These are phyloP conservation scores for Crataegus laevigata DNA, from an alignment of 306 rosid genomes.

Conservation along the genomic window DNA sequence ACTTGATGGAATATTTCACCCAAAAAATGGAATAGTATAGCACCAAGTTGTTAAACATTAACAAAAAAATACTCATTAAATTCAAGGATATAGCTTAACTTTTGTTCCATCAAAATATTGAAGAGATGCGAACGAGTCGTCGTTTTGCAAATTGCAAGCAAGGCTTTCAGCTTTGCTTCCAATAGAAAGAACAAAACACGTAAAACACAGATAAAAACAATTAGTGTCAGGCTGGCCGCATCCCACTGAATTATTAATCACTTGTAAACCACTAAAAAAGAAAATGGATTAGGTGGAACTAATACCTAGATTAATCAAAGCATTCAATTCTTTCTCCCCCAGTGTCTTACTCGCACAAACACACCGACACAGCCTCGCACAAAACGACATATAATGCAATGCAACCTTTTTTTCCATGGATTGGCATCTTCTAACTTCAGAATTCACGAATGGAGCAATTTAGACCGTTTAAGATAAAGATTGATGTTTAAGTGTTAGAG, in stretches of 20 bases:
- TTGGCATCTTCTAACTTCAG: too few relatives aligned
- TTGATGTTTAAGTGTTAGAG: fast-evolving
- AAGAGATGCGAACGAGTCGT: neutral
- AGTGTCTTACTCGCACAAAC: neutral
- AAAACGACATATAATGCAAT: slow-evolving; percentile 1
- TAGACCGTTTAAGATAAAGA: too few relatives aligned
- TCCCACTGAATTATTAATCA: neutral
- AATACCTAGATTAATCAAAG: neutral
- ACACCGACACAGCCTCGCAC: slow-evolving; percentile 21
- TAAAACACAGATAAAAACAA: slow-evolving; percentile 7
- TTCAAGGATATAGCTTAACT: neutral
- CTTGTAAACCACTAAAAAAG: neutral
- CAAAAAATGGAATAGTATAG: neutral
- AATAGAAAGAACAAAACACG: slow-evolving; percentile 9
- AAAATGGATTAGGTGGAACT: slow-evolving; percentile 10
- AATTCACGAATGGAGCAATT: too few relatives aligned
- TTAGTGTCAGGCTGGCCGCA: slow-evolving; percentile 23
- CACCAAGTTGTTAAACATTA: neutral
- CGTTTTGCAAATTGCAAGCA: slow-evolving; percentile 4
- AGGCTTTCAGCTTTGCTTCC: neutral
- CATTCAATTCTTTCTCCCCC: neutral
- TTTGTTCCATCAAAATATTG: neutral
- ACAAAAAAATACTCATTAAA: neutral
- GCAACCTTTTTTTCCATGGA: neutral
- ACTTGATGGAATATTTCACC: neutral